Conservation (phyloP, 345 rosid genomes). For the Clausena lansium region DNA sequence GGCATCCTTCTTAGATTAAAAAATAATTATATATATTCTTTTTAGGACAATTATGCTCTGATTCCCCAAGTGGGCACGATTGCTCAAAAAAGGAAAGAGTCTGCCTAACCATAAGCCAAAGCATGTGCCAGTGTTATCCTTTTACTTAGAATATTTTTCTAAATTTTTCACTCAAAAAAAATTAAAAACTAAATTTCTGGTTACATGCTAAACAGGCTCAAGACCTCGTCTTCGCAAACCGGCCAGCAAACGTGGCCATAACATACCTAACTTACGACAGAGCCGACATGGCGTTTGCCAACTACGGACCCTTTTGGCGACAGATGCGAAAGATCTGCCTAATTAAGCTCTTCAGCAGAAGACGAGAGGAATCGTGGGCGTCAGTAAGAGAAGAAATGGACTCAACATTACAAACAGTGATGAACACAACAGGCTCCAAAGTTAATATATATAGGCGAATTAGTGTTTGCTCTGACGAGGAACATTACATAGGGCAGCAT, state of each 20-base stretch:
- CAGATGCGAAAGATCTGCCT: constrained; percentile 90
- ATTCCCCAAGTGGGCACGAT: no score
- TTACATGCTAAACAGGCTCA: constrained; percentile 40
- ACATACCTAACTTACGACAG: constrained; percentile 69
- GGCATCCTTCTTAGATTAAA: no score
- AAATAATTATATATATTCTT: no score
- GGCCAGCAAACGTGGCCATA: constrained; percentile 73
- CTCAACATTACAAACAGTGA: constrained; percentile 36
- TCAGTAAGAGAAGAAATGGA: constrained; percentile 80
- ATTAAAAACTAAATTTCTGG: background rate
- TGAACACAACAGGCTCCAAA: constrained; percentile 32
- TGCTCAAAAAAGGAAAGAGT: no score
- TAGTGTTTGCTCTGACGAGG: constrained; percentile 63
- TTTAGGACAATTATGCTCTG: no score
- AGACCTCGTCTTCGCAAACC: constrained; percentile 62
- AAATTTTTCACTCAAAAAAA: no score
- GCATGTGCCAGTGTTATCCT: no score
- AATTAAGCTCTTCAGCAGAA: constrained; percentile 79
- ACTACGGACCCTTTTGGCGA: constrained; percentile 92
- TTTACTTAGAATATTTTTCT: background rate
- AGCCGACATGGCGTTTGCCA: constrained; percentile 92
- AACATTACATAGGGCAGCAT: constrained; percentile 79
- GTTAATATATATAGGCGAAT: constrained; percentile 71
- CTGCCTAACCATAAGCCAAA: no score
- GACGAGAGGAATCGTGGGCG: constrained; percentile 85